Conservation (phyloP, 2,329 filamentous ascomycete genomes). For the Cladorrhinum sp. region DNA sequence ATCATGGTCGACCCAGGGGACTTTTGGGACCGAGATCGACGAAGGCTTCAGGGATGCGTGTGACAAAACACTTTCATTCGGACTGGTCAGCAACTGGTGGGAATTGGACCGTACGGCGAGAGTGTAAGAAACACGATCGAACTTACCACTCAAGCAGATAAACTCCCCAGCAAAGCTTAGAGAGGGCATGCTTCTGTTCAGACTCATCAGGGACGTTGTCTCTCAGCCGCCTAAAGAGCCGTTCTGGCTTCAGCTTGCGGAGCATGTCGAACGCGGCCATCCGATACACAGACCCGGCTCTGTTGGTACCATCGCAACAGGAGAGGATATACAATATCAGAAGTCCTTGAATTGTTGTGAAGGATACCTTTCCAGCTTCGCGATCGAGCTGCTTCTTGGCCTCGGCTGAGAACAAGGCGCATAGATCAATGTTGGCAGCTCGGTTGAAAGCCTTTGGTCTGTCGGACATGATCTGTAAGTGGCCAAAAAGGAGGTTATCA, state of each 20-base stretch:
- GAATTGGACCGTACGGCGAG: no score
- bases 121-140: no score
- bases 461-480: slow-evolving; percentile 25
- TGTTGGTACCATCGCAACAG: slow-evolving; percentile 20
- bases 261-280: slow-evolving; percentile 26
- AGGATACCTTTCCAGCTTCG: slow-evolving; percentile 21
- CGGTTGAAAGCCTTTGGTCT: slow-evolving; percentile 16
- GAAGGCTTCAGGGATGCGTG: slow-evolving; percentile 6
- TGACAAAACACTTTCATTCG: slow-evolving; percentile 6
- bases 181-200: slow-evolving; percentile 2
- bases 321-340: slow-evolving; percentile 22
- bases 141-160: slow-evolving; percentile 16
- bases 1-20: background rate
- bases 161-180: slow-evolving; percentile 11
- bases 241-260: background rate
- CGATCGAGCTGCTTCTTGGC: slow-evolving; percentile 26
- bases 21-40: background rate
- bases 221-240: background rate
- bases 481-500: no score
- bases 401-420: slow-evolving; percentile 25
- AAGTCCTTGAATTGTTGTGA: slow-evolving; percentile 27
- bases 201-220: background rate
- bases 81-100: no score
- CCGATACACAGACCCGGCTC: slow-evolving; percentile 23
- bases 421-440: slow-evolving; percentile 20